These are phyloP conservation scores for Pythium vanterpoolii DNA, from an alignment of 352 stramenopile species.

Conservation along the genomic window DNA sequence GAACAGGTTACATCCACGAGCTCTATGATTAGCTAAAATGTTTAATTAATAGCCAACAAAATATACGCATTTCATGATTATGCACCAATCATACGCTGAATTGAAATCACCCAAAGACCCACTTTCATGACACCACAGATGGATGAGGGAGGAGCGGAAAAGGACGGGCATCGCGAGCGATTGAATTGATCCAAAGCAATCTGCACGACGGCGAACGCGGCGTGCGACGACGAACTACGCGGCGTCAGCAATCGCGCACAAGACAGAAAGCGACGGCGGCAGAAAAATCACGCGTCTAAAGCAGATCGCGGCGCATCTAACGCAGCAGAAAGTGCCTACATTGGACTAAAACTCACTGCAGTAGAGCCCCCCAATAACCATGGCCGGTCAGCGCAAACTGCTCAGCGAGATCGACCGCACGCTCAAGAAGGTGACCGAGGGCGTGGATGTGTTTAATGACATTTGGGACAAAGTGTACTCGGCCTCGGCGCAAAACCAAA, in stretches of 20 bases:
- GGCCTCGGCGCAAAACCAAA: slow-evolving; percentile 96
- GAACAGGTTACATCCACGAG: neutral
- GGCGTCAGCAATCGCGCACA: neutral
- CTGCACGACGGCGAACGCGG: neutral
- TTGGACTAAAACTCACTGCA: neutral
- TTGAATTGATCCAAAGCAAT: neutral
- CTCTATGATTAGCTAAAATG: slow-evolving; percentile 6
- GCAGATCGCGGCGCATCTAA: neutral
- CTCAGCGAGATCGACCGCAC: slow-evolving; percentile 97
- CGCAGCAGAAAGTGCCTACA: neutral
- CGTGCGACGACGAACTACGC: neutral
- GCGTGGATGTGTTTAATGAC: slow-evolving; percentile 98
- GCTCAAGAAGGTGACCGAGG: slow-evolving; percentile 99
- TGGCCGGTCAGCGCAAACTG: slow-evolving; percentile 84
- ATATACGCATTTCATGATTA: neutral
- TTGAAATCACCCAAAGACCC: slow-evolving; percentile 18
- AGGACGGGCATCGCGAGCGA: neutral
- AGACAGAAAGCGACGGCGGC: neutral
- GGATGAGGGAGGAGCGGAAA: slow-evolving; percentile 6
- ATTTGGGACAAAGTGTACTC: slow-evolving; percentile 99
- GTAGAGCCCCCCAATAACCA: slow-evolving; percentile 19
- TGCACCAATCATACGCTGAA: neutral
- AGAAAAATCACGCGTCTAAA: neutral
- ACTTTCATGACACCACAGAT: slow-evolving; percentile 17
- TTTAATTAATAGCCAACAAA: slow-evolving; percentile 2